These are phyloP conservation scores for Taxillus chinensis DNA, from an alignment of 164 flowering plant genomes.

Conservation along the genomic window DNA sequence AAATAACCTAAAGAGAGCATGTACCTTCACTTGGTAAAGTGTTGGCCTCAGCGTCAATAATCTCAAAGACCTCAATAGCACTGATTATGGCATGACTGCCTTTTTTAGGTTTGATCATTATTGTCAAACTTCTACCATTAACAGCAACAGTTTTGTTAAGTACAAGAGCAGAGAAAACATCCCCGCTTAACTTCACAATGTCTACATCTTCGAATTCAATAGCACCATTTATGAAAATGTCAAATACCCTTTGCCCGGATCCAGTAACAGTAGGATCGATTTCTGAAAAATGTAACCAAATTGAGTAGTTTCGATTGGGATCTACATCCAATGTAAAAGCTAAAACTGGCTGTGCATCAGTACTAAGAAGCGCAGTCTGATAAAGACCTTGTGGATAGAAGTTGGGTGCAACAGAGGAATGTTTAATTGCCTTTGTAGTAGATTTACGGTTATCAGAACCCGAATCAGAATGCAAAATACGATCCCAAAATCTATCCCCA, in stretches of 20 bases:
- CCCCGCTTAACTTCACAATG: conserved; percentile 55
- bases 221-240: conserved; percentile 81
- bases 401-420: conserved; percentile 59
- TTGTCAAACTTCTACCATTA: conserved; percentile 69
- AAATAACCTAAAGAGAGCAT: neutral
- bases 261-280: conserved; percentile 49
- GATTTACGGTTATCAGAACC: conserved; percentile 37
- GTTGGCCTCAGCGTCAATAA: conserved; percentile 56
- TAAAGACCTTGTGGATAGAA: conserved; percentile 81
- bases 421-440: conserved; percentile 35
- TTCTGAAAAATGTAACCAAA: conserved; percentile 97
- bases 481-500: conserved; percentile 87
- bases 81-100: conserved; percentile 57
- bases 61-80: conserved; percentile 89
- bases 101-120: conserved; percentile 53
- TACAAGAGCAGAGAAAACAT: conserved; percentile 53
- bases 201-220: conserved; percentile 58
- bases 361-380: conserved; percentile 59
- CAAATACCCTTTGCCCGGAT: conserved; percentile 72
- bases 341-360: conserved; percentile 53
- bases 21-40: conserved; percentile 73
- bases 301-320: conserved; percentile 77
- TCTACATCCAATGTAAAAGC: conserved; percentile 70
- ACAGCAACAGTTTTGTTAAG: conserved; percentile 73
- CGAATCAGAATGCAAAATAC: conserved; percentile 39